These are phyloP conservation scores for Rhododendron molle DNA, from an alignment of 148 eudicot species.

Conservation along the genomic window DNA sequence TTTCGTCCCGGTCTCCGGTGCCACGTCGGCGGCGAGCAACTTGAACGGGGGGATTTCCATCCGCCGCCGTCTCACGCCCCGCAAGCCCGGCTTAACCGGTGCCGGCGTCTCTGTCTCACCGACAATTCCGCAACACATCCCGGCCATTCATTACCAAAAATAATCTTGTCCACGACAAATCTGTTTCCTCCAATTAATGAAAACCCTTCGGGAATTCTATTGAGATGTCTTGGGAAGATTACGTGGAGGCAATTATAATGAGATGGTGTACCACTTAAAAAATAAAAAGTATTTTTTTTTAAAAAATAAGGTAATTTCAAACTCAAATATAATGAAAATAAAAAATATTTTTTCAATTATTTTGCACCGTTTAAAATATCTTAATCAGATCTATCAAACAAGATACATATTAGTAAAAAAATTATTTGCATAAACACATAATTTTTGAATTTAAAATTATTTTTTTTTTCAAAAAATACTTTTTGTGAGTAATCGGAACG, in stretches of 20 bases:
- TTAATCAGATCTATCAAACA: too few species aligned
- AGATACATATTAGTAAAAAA: too few species aligned
- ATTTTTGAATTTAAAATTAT: too few species aligned
- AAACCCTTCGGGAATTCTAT: background rate
- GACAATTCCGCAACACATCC: slow-evolving; percentile 68
- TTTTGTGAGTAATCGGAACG: too few species aligned
- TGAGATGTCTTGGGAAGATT: background rate
- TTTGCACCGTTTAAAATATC: too few species aligned
- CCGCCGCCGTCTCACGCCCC: slow-evolving; percentile 39
- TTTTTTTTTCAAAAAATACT: too few species aligned
- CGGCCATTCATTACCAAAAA: slow-evolving; percentile 43
- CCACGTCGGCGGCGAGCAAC: slow-evolving; percentile 18
- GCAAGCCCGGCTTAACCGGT: slow-evolving; percentile 41
- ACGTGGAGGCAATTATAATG: background rate
- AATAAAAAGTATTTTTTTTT: too few species aligned
- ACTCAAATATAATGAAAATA: too few species aligned
- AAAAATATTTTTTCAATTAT: too few species aligned
- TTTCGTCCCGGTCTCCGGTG: slow-evolving; percentile 10
- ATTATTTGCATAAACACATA: too few species aligned
- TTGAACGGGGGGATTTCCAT: slow-evolving; percentile 50
- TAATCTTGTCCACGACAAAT: background rate
- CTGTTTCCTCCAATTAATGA: background rate
- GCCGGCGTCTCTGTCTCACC: slow-evolving; percentile 53
- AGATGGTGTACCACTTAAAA: too few species aligned
- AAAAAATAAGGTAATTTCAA: too few species aligned